Base-by-base conservation (phyloP, 192 early-diverging fungal species). In the Backusella macrospora region DNA sequence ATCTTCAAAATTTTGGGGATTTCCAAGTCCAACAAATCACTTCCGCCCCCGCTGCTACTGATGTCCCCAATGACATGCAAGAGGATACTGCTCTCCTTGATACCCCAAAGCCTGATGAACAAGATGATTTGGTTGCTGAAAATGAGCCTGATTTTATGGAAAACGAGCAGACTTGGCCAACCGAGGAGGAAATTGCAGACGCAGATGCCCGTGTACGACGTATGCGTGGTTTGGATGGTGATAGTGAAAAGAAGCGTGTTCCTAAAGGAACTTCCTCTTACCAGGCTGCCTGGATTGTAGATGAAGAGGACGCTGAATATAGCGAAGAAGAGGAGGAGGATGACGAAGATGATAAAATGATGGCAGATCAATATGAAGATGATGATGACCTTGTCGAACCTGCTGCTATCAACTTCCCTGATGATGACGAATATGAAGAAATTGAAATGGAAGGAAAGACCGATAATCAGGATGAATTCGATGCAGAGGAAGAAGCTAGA, bases 111-210 rank as follows among this genome's bases (percentile, higher is more conserved):
- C 86, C 90, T 7, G 92, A 81, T 9, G 75, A 80, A 49, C 90
- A 93, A 82, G 96, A 98, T 76, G 87, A 89, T 65, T 83, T 99
- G 55, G 88, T 96, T 3, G 85, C 90, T 9, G 92, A 96, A 69
- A 97, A 98, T 71, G 92, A 92, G 72, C 93, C 93, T 12, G 91
- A 97, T 86, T 86, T 91, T 66, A 84, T 98, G 84, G 89, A 89
- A 39, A 96, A 92, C 68, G 98, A 99, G 84, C 98, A 99, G 81
- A 99, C 98, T 39, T 99, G 98, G 98, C 98, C 98, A 9, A 97
- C 96, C 14, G 95, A 97, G 72, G 93, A 98, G 80, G 98, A 99
- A 83, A 81, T 96, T 81, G 86, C 81, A 46, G 94, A 89, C 44
- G 95, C 92, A 73, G 91, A 94, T 73, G 87, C 82, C 52, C 78